A percentile compares a stretch with the other conserved stretches of the same genome.
Conservation (phyloP, 805 yeast genomes). For the Cephaloascus albidus region DNA sequence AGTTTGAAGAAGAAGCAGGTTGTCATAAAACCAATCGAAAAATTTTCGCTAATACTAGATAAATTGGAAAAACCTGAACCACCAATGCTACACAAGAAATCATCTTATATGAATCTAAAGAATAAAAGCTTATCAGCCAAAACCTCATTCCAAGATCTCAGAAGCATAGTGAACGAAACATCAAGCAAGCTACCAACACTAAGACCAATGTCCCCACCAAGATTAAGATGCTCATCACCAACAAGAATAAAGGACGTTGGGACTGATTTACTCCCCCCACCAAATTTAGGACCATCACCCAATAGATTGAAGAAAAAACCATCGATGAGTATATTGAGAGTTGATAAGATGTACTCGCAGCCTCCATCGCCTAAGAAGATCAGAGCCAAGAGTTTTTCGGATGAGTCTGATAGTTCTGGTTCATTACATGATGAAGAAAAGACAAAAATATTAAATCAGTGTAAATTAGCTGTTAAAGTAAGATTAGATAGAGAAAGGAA, state of each 20-base stretch:
- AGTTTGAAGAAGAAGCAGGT: slow-evolving; percentile 9
- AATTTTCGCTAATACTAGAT: not conserved
- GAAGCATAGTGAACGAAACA: not conserved
- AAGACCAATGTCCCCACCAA: not conserved
- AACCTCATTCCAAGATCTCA: not conserved
- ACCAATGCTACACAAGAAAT: not conserved
- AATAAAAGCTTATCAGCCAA: not conserved
- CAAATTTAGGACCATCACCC: slow-evolving; percentile 6
- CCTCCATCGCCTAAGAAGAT: slow-evolving; percentile 4
- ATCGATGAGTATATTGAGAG: slow-evolving; percentile 11
- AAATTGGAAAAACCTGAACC: not conserved
- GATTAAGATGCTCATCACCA: not conserved
- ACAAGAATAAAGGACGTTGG: not conserved
- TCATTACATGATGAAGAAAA: slow-evolving; percentile 10
- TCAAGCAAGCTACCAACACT: not conserved
- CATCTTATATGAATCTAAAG: not conserved
- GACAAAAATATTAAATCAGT: slow-evolving; percentile 5
- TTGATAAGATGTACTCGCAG: slow-evolving; percentile 9
- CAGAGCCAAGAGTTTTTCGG: not conserved
- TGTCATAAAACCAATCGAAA: not conserved
- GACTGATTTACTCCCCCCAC: not conserved
- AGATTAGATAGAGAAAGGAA: slow-evolving; percentile 13
- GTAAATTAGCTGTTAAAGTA: slow-evolving; percentile 13
- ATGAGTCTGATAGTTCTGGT: not conserved
- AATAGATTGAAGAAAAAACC: slow-evolving; percentile 14